These are phyloP conservation scores for Coelastrella sp. DNA, from an alignment of 139 green algal genomes.

Conservation along the genomic window DNA sequence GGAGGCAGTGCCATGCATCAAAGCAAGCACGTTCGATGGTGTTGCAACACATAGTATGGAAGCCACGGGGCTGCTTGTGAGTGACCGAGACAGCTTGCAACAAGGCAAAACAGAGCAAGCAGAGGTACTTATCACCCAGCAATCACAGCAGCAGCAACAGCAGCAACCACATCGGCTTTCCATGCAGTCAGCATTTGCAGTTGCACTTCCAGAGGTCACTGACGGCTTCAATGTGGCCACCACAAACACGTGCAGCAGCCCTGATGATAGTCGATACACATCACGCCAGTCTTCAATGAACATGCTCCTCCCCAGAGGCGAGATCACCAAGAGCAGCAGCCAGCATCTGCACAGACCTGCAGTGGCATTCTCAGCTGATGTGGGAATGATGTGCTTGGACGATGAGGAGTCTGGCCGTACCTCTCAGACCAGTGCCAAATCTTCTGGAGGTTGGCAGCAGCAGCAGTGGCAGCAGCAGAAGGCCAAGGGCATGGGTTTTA, in stretches of 20 bases:
- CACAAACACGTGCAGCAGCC: constrained; percentile 1
- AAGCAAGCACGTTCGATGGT: too few species aligned
- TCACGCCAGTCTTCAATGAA: constrained; percentile 24
- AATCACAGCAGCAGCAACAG: not conserved
- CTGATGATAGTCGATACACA: not conserved
- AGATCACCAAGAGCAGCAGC: constrained; percentile 13
- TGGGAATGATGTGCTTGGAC: not conserved
- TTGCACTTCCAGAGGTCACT: not conserved
- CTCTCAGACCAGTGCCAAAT: not conserved
- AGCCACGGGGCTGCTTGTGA: too few species aligned
- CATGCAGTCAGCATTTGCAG: not conserved
- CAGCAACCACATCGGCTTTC: not conserved
- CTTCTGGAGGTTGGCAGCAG: not conserved
- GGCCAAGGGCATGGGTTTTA: too few species aligned
- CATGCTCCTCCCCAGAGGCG: not conserved
- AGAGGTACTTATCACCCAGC: not conserved
- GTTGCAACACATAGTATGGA: too few species aligned
- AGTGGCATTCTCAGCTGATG: not conserved
- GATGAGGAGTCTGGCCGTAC: not conserved
- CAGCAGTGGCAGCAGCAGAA: not conserved
- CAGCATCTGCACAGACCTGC: not conserved
- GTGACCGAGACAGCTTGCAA: too few species aligned
- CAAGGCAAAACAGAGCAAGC: not conserved
- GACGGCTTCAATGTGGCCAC: not conserved
- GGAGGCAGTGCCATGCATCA: too few species aligned